phyloP scores from a whole-genome alignment of 1,284 basidiomycete species.

The Boletus calvinii region DNA sequence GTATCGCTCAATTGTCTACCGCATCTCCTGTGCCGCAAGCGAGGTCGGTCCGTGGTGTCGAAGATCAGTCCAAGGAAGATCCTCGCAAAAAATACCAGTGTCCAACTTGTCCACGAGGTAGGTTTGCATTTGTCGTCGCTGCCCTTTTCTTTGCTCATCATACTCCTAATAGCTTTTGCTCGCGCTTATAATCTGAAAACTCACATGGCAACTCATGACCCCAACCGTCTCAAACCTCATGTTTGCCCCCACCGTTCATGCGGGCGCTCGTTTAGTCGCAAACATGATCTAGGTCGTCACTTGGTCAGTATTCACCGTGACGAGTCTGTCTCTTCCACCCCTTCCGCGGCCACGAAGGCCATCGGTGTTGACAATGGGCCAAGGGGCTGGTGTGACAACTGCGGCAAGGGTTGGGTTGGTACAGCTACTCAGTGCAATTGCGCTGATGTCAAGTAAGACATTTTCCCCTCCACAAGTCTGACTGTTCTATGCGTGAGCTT shows the following conservation, averaged over 20 bases:
- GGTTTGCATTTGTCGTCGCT: constrained; percentile 14
- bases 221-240: constrained; percentile 81
- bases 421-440: constrained; percentile 59
- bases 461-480: not conserved
- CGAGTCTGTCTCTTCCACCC: constrained; percentile 46
- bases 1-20: constrained; percentile 50
- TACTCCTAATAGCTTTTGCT: constrained; percentile 62
- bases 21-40: constrained; percentile 43
- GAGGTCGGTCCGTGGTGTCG: constrained; percentile 37
- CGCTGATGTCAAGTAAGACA: constrained; percentile 60
- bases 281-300: constrained; percentile 86
- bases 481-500: constrained; percentile 27
- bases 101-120: constrained; percentile 67
- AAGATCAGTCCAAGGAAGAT: constrained; percentile 51
- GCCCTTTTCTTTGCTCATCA: not conserved
- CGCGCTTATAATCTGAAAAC: constrained; percentile 91
- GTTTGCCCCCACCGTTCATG: constrained; percentile 79
- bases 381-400: constrained; percentile 70
- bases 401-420: constrained; percentile 70
- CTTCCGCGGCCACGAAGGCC: constrained; percentile 41
- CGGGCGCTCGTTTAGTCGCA: constrained; percentile 84
- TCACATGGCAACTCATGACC: constrained; percentile 87
- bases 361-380: constrained; percentile 63
- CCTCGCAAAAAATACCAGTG: constrained; percentile 77
- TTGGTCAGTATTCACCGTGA: constrained; percentile 83